These are phyloP conservation scores for Drosera spatulata DNA, from an alignment of 179 eudicot genomes.

Conservation along the genomic window DNA sequence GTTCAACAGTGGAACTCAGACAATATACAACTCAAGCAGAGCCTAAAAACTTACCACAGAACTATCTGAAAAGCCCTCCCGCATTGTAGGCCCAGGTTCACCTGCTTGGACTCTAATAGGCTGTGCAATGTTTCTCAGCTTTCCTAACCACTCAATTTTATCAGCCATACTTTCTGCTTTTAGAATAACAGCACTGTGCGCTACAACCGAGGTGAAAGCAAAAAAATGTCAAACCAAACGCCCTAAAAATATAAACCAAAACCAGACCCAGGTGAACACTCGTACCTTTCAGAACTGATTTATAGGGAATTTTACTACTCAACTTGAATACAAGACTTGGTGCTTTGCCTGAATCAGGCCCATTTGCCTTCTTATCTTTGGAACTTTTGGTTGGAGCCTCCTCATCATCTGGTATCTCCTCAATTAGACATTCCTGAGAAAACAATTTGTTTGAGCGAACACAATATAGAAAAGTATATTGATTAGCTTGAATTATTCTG, in stretches of 20 bases:
- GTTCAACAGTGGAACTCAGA: background rate
- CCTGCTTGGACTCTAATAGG: conserved; percentile 55
- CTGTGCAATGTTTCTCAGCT: conserved; percentile 54
- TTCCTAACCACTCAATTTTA: conserved; percentile 88
- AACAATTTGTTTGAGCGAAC: conserved; percentile 2
- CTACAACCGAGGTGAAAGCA: conserved; percentile 28
- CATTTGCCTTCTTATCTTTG: conserved; percentile 92
- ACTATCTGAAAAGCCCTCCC: conserved; percentile 94
- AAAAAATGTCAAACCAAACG: background rate
- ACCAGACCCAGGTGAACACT: background rate
- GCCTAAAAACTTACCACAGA: conserved; percentile 62
- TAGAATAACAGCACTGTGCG: conserved; percentile 83
- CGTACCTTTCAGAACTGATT: conserved; percentile 92
- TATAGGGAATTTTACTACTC: conserved; percentile 88
- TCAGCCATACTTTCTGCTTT: conserved; percentile 89
- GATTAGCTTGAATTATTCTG: too few relatives aligned
- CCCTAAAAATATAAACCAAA: conserved; percentile 1
- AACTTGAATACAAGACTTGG: conserved; percentile 72
- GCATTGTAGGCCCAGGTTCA: conserved; percentile 57
- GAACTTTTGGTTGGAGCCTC: conserved; percentile 70
- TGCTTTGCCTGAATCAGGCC: conserved; percentile 57
- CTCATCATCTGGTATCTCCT: conserved; percentile 84
- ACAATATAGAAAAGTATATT: background rate
- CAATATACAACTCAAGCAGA: background rate
- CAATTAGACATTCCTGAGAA: conserved; percentile 78